Evolutionary conservation across 2,329 filamentous ascomycete species (phyloP).

Genomic region (Madurella fahalii): DNA sequence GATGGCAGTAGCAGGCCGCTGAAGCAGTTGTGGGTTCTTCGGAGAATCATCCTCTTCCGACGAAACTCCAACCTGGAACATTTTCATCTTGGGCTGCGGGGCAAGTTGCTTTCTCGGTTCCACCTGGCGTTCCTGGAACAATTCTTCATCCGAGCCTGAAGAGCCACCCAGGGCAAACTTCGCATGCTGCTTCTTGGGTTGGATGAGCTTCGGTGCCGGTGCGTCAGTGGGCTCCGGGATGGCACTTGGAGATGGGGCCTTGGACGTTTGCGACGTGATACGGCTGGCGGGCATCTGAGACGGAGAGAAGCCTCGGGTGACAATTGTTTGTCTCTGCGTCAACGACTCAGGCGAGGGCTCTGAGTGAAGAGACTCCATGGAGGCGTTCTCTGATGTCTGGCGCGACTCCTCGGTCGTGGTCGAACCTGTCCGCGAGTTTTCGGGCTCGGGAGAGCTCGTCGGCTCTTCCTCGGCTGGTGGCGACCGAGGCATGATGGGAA

Average conservation of each 20-base stretch:
- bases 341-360: constrained; percentile 45
- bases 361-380: constrained; percentile 35
- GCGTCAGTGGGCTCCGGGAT: constrained; percentile 59
- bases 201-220: constrained; percentile 62
- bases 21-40: constrained; percentile 47
- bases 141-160: constrained; percentile 70
- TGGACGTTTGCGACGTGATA: constrained; percentile 46
- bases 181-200: constrained; percentile 57
- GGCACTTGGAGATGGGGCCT: constrained; percentile 48
- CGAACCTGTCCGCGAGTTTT: constrained; percentile 38
- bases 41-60: constrained; percentile 80
- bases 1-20: constrained; percentile 40
- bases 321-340: constrained; percentile 52
- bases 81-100: constrained; percentile 33
- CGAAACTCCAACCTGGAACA: constrained; percentile 53
- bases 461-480: constrained; percentile 43
- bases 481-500: constrained; percentile 41
- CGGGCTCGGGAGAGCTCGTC: constrained; percentile 27
- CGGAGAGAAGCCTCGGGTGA: constrained; percentile 83
- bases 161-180: constrained; percentile 73
- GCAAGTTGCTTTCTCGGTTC: constrained; percentile 38
- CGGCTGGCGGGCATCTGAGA: constrained; percentile 56
- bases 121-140: constrained; percentile 59
- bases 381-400: constrained; percentile 59
- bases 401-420: constrained; percentile 47